Conservation (phyloP, 1,284 basidiomycete genomes). For the Exsudoporus floridanus region DNA sequence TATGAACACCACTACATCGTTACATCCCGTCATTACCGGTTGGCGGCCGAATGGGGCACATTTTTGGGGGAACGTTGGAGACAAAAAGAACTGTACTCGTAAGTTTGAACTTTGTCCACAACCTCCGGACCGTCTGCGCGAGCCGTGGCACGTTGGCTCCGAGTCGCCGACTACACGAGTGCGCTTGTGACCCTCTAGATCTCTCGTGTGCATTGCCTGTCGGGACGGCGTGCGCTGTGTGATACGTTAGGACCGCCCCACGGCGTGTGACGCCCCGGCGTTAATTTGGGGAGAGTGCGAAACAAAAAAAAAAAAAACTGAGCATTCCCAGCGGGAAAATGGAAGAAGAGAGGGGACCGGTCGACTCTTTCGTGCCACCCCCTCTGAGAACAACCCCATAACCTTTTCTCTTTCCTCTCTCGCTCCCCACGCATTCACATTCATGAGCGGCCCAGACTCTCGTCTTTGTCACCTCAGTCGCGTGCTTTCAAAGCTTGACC, state of each 20-base stretch:
- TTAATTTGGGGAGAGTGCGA: no score
- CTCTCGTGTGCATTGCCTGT: neutral
- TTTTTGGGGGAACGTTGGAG: neutral
- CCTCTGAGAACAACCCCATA: no score
- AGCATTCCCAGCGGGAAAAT: neutral
- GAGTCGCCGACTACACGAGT: neutral
- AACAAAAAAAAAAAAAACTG: neutral
- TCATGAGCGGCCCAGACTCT: neutral
- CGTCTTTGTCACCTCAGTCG: neutral
- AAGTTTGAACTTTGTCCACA: neutral
- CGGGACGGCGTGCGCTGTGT: no score
- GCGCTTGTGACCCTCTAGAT: neutral
- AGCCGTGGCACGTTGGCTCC: no score
- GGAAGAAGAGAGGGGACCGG: neutral
- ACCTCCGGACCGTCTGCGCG: neutral
- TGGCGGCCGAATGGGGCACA: no score
- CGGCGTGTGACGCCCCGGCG: neutral
- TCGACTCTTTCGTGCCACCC: neutral
- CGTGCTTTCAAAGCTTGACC: neutral
- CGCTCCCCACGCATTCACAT: neutral
- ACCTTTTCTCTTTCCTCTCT: neutral
- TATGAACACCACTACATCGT: no score
- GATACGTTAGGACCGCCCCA: neutral
- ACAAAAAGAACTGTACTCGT: constrained; percentile 2
- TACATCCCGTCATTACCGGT: neutral